Evolutionary conservation across 495 filamentous ascomycete genomes (phyloP).

Genomic region (Neohortaea acidophila): DNA sequence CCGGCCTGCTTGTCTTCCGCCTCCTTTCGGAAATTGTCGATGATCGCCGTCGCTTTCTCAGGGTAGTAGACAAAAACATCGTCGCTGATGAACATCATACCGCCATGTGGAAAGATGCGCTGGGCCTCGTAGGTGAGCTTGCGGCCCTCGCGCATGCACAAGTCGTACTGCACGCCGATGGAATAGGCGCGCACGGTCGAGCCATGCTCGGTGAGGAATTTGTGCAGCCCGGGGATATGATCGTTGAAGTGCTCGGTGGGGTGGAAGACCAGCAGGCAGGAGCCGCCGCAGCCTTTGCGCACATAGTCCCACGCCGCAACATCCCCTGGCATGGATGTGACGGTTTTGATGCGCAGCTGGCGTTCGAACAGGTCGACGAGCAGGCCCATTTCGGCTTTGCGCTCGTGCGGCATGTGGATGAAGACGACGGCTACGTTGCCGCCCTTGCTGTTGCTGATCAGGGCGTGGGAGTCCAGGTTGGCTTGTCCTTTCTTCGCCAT

Average conservation of each 20-base stretch:
- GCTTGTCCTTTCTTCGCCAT: background rate
- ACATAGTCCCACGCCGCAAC: constrained; percentile 9
- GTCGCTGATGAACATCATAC: constrained; percentile 15
- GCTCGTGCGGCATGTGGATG: constrained; percentile 3
- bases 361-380: constrained; percentile 9
- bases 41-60: constrained; percentile 10
- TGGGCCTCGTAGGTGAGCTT: background rate
- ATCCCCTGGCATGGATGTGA: constrained; percentile 5
- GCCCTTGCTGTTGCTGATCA: background rate
- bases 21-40: constrained; percentile 6
- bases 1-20: constrained; percentile 2
- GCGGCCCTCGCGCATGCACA: background rate
- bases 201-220: constrained; percentile 4
- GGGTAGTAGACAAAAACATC: constrained; percentile 15
- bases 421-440: constrained; percentile 4
- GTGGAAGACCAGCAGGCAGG: constrained; percentile 8
- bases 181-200: constrained; percentile 3
- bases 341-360: constrained; percentile 11
- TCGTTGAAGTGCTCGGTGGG: constrained; percentile 2
- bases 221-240: constrained; percentile 7
- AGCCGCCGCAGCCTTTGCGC: background rate
- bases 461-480: constrained; percentile 1
- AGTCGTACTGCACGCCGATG: constrained; percentile 5
- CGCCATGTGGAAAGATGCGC: constrained; percentile 15
- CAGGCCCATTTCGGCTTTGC: constrained; percentile 5